Evolutionary conservation across 139 green algal species (phyloP), one percentile per base, ranked within the genome.

Genomic region (Chlorella vulgaris): DNA sequence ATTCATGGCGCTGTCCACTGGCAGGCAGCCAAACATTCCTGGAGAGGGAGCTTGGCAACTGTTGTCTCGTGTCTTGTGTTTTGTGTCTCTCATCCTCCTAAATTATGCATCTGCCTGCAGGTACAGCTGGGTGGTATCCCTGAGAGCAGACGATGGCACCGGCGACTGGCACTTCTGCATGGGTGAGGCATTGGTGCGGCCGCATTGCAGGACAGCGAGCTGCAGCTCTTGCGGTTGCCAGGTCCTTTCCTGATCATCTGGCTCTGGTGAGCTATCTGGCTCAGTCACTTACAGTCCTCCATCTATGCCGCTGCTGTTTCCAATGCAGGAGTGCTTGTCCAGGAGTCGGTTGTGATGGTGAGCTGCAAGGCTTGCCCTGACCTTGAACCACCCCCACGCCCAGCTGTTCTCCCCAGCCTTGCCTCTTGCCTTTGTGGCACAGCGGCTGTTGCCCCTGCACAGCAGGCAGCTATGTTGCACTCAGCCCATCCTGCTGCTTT

Each of bases 101-200:
- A n/a, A n/a, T n/a, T n/a, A n/a, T n/a, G n/a, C n/a, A n/a, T n/a
- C 55, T 65, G 15, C 18, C 55, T n/a, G 55, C 55, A 65, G 55
- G 55, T 29, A 65, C 21, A 15, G 18, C 55, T 65, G 55, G 55
- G 55, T 65, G 55, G 55, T 65, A 8, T 65, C 55, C 55, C 55
- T 65, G 55, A 15, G 55, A 8, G 55, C 55, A 15, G n/a, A 65
- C 55, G 55, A 65, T n/a, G 55, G 55, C 15, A 65, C 5, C 18
- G 55, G 55, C 22, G 22, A 65, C 55, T 65, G 55, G 55, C 55
- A 65, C 55, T 65, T 65, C 55, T 65, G 55, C 55, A 65, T 65
- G 55, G 55, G 55, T 65, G 55, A 65, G 55, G 22, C 55, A 5
- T 31, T 15, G 55, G 5, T 5, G 55, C 55, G 8, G 22, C 55